Conservation (phyloP, 345 rosid genomes). For the Citrus inodora region DNA sequence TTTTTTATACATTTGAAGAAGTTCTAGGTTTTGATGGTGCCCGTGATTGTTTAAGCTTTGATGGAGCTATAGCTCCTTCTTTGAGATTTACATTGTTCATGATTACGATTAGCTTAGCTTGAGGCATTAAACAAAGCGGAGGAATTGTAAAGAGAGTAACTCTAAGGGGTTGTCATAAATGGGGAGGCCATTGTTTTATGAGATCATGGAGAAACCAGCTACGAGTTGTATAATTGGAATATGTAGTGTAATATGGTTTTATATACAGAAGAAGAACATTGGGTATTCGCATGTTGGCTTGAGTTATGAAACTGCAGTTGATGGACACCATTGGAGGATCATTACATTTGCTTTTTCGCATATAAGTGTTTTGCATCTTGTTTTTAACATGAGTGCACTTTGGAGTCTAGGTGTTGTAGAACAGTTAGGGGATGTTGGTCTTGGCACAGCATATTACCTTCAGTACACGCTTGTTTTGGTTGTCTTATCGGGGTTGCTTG, state of each 20-base stretch:
- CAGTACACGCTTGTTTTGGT: conserved; percentile 84
- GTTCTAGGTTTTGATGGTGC: background rate
- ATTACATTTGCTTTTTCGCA: conserved; percentile 96
- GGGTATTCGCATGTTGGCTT: conserved; percentile 90
- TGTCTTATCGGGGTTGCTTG: conserved; percentile 69
- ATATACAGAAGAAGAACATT: conserved; percentile 85
- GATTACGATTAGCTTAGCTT: background rate
- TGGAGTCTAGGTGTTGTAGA: conserved; percentile 98
- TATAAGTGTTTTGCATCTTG: conserved; percentile 87
- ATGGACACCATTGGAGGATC: conserved; percentile 94
- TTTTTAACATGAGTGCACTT: conserved; percentile 93
- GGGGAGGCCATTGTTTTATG: conserved; percentile 86
- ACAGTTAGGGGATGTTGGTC: conserved; percentile 64
- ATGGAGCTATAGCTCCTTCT: background rate
- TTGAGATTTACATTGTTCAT: background rate
- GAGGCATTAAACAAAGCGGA: background rate
- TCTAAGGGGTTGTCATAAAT: conserved; percentile 18
- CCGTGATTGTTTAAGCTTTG: background rate
- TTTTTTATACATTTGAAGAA: background rate
- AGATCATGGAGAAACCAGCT: conserved; percentile 84
- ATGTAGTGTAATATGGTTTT: conserved; percentile 77
- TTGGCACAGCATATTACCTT: conserved; percentile 79
- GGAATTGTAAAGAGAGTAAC: background rate
- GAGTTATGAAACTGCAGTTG: conserved; percentile 73
- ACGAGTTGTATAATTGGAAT: conserved; percentile 69